These are phyloP conservation scores for Fusarium tuaranense DNA, from an alignment of 2,329 filamentous ascomycete species.

Conservation along the genomic window DNA sequence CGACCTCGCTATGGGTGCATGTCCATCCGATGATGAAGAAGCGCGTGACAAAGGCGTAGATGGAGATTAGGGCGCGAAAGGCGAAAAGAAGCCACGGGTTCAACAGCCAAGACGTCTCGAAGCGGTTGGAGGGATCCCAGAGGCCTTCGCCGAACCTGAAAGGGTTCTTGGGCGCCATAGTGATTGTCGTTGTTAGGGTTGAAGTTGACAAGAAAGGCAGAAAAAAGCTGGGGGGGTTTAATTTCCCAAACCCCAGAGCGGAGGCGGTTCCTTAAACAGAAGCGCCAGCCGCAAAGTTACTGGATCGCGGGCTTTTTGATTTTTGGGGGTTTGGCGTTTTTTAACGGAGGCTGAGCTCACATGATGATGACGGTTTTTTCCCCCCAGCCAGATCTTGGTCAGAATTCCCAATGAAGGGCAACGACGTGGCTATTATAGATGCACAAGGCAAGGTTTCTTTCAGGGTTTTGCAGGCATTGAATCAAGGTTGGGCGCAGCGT, in stretches of 20 bases:
- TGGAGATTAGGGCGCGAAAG: slow-evolving; percentile 64
- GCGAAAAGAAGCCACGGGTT: slow-evolving; percentile 71
- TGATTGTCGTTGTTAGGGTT: background rate
- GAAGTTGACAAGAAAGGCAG: background rate
- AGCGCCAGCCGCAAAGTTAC: background rate
- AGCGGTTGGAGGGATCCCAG: slow-evolving; percentile 72
- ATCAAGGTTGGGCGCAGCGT: background rate
- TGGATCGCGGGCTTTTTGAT: background rate
- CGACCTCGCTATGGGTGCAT: slow-evolving; percentile 61
- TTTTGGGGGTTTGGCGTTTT: slow-evolving; percentile 1
- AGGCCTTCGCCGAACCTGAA: slow-evolving; percentile 56
- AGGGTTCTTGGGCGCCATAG: slow-evolving; percentile 40
- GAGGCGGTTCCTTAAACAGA: background rate
- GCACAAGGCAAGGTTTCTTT: background rate
- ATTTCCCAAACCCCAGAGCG: slow-evolving; percentile 1
- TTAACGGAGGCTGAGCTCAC: background rate
- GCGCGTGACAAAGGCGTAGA: slow-evolving; percentile 78
- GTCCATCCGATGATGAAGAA: slow-evolving; percentile 77
- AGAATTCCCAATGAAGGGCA: background rate
- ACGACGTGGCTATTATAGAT: background rate
- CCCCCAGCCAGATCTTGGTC: background rate
- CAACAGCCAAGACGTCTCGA: slow-evolving; percentile 86
- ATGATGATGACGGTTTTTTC: background rate
- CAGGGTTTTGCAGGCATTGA: background rate
- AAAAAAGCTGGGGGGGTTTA: background rate